Base-by-base conservation (phyloP, 768 basidiomycete genomes). In the Hygrophorus pudorinus region DNA sequence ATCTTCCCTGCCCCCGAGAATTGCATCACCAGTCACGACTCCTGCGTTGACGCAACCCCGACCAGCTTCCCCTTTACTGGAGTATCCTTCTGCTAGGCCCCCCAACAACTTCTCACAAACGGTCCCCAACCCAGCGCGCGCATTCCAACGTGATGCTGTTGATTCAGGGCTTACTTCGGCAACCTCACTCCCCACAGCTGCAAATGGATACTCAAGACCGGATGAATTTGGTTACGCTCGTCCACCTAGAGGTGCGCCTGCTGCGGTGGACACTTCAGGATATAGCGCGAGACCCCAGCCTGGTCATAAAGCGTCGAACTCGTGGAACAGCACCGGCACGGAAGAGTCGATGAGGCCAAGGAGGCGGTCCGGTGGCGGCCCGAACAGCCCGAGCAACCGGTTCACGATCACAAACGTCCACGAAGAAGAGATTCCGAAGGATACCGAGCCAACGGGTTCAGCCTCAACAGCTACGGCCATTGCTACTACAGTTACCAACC, bases 341-440 rank as follows among this genome's bases (percentile, higher is more conserved):
- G 54, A 49, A 13, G 53, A 55, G 42, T 50, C 63, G 17, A 50
- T 60, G 32, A 54, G 56, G 17, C 48, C 56, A 7, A 44, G 51
- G 17, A 53, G 55, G 24, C 51, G 53, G n/a, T n/a, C n/a, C n/a
- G n/a, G n/a, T n/a, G n/a, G n/a, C n/a, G n/a, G n/a, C n/a, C n/a
- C n/a, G n/a, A n/a, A n/a, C n/a, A n/a, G n/a, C 12, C 56, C 55
- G 6, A 58, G 56, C 20, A 52, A 54, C 44, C 53, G 69, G 38
- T 63, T 71, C 37, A 70, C 68, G 4, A 61, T 73, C 36, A 68
- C 63, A 18, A 73, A 72, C 52, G 51, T 58, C 24, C 57, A 64
- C 10, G 50, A 53, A 31, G 52, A 60, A 18, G 47, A 53, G 29
- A 12, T 42, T 20, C 31, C 32, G 9, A 18, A 47, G 49, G 34